Conservation (phyloP, 2,329 filamentous ascomycete genomes). For the Tolypocladium tundrense region DNA sequence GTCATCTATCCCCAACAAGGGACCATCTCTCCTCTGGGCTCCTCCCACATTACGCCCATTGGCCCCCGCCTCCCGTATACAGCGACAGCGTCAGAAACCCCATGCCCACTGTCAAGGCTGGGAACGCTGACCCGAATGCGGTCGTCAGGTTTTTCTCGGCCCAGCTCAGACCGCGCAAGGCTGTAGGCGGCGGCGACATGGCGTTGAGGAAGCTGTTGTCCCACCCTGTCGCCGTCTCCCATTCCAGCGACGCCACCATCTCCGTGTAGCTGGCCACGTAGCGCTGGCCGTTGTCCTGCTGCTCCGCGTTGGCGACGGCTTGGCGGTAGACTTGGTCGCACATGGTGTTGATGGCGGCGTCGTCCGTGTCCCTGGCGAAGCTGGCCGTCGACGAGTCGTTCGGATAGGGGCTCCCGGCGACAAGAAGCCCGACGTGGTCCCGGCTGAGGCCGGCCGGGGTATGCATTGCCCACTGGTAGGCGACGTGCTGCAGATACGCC, state of each 20-base stretch:
- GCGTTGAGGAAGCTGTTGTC: not conserved
- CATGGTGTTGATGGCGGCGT: not conserved
- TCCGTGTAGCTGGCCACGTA: not conserved
- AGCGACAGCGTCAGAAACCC: not conserved
- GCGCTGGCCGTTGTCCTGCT: conserved; percentile 6
- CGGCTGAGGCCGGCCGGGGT: not conserved
- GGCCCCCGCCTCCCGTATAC: not conserved
- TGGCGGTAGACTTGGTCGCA: not conserved
- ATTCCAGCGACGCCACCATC: not conserved
- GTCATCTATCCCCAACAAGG: too few relatives aligned
- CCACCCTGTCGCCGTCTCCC: not conserved
- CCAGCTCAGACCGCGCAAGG: not conserved
- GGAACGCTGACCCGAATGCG: not conserved
- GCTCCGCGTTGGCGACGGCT: not conserved
- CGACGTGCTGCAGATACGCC: not conserved
- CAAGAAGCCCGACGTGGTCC: not conserved
- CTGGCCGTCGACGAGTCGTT: not conserved
- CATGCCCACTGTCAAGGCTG: not conserved
- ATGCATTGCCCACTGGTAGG: not conserved
- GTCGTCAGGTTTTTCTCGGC: not conserved
- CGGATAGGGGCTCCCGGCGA: not conserved
- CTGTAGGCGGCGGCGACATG: not conserved
- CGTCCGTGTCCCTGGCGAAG: not conserved
- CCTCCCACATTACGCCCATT: not conserved
- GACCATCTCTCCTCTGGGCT: too few relatives aligned